Evolutionary conservation across 1,284 basidiomycete species (phyloP).

Genomic region (Irpex sp.): DNA sequence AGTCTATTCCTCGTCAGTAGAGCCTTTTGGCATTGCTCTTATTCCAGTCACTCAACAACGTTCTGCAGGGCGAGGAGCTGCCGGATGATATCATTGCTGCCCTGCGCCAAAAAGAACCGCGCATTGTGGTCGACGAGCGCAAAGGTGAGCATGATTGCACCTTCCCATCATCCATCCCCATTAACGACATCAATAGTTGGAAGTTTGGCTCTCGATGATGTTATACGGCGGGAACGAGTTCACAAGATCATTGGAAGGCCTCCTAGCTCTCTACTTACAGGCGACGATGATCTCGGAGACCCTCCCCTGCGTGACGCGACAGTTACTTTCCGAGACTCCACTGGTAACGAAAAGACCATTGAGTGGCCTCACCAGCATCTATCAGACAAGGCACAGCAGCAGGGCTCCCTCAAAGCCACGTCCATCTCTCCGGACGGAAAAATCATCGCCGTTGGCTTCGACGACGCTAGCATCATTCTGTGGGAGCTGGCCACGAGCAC

Average conservation of each 20-base stretch:
- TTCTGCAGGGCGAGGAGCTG: neutral
- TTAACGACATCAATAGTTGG: neutral
- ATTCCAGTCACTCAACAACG: neutral
- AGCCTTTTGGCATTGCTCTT: neutral
- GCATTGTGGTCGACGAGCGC: neutral
- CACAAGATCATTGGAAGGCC: neutral
- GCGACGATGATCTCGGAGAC: neutral
- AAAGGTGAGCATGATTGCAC: neutral
- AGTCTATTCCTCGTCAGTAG: neutral
- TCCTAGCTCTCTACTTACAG: neutral
- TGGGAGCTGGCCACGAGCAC: neutral
- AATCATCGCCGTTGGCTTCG: neutral
- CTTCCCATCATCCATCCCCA: neutral
- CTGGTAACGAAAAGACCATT: neutral
- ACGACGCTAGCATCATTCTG: neutral
- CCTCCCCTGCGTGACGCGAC: neutral
- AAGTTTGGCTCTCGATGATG: neutral
- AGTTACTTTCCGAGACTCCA: neutral
- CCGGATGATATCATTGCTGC: neutral
- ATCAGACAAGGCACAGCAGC: neutral
- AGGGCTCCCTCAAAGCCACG: neutral
- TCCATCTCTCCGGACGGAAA: neutral
- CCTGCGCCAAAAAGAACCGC: neutral
- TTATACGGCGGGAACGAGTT: neutral
- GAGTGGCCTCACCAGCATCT: neutral